Evolutionary conservation across 257 asterid species (phyloP), one percentile per base, ranked within the genome.

Genomic region (Haberlea rhodopensis): DNA sequence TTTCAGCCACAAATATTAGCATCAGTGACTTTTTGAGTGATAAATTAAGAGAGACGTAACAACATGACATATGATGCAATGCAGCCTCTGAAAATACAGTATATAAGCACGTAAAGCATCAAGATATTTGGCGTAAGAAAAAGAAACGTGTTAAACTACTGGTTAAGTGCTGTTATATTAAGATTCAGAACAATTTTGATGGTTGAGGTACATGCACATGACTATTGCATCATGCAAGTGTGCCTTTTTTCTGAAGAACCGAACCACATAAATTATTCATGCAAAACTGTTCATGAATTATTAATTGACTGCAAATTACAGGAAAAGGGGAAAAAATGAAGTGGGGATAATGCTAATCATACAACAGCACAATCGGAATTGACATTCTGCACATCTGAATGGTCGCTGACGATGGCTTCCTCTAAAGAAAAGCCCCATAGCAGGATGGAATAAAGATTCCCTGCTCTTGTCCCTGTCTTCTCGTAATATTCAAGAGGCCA

Each of bases 211-310:
- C 90, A 87, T 79, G 84, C 76, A 82, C 87, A 79, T 75, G 86
- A 83, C 78, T 77, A 71, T 79, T 78, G 95, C 83, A 80, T 79
- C 80, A 79, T 65, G 83, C 85, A 79, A 73, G 61, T 75, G 78
- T 81, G 80, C 85, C 88, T 65, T 75, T 72, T 80, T 71, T 64
- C 88, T 83, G 69, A 75, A 74, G 74, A 66, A 73, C 89, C 77
- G 80, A 72, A 71, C 96, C 81, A 83, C 82, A 81, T 80, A 81
- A 63, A 82, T 89, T 87, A 82, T 85, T 87, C 95, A 86, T 79
- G 87, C 96, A 92, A 92, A 92, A 89, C 95, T 92, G 88, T 76
- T 84, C 89, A 83, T 80, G 70, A 77, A 78, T 77, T 76, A 58
- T 86, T 81, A 75, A 63, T 71, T 62, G 66, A 71, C 76, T 62